Percentiles rank a stretch among this genome's conserved stretches.
These are phyloP conservation scores for Colletotrichum sublineola DNA, from an alignment of 2,329 filamentous ascomycete genomes.

Conservation along the genomic window DNA sequence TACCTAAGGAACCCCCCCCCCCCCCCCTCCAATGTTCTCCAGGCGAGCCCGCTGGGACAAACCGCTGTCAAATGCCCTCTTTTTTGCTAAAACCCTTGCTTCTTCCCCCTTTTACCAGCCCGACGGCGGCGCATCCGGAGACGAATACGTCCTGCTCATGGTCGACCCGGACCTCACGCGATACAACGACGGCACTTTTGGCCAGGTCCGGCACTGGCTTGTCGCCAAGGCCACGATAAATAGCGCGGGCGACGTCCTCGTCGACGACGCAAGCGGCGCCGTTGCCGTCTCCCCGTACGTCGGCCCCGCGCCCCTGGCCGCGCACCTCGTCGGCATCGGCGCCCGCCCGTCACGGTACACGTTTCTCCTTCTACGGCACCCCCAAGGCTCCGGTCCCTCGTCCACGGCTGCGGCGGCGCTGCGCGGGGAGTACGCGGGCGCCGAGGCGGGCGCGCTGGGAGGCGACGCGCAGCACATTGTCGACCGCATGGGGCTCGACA, in stretches of 20 bases:
- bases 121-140: background rate
- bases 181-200: constrained; percentile 19
- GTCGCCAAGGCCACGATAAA: constrained; percentile 9
- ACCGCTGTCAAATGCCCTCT: background rate
- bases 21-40: background rate
- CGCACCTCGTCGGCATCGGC: background rate
- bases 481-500: constrained; percentile 14
- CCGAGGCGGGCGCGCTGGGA: background rate
- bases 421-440: constrained; percentile 12
- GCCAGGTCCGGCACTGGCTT: constrained; percentile 25
- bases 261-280: background rate
- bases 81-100: background rate
- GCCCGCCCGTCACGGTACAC: constrained; percentile 17
- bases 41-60: too few species aligned
- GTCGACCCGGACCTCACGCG: constrained; percentile 18
- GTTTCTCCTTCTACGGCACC: constrained; percentile 4
- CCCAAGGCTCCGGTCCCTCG: too few species aligned
- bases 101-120: background rate
- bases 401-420: background rate
- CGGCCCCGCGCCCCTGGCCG: constrained; percentile 11
- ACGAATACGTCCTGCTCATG: constrained; percentile 11
- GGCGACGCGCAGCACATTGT: constrained; percentile 7
- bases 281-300: constrained; percentile 20
- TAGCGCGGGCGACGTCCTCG: constrained; percentile 3
- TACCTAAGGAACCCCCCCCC: background rate